Evolutionary conservation across 2,329 filamentous ascomycete genomes (phyloP), one percentile per base, ranked within the genome.

Genomic region (Alternaria sp.): DNA sequence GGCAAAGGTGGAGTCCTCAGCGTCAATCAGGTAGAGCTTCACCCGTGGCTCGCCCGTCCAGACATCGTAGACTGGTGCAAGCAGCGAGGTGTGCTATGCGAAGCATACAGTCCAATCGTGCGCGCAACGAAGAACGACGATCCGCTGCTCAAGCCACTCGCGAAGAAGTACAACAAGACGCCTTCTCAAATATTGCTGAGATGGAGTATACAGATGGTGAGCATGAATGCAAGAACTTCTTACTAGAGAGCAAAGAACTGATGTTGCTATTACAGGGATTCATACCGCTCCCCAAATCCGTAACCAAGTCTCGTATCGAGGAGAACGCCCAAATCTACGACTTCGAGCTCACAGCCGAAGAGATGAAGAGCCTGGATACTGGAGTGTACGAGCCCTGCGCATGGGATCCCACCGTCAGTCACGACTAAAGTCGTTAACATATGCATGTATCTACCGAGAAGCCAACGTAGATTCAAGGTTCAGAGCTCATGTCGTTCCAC

Each of bases 21-120:
- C 64, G 91, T 97, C 41, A 94, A 93, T 44, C 94, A 97, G 81
- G 67, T 81, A 80, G 94, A 97, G 81, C 82, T 97, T 11, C 94
- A 97, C 80, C 94, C 94, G 1, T 97, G 93, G 94, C 88, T 94
- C 45, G 85, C 89, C 9, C 86, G 94, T n/a, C 82, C 85, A 21
- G 93, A 97, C 74, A 93, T 97, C 64, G 89, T 90, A 9, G 83
- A 87, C 50, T 97, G 94, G 93, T 92, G 91, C 71, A 79, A 84
- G 66, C 84, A 89, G 78, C 78, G 83, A 58, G 79, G 76, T 30
- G 77, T 85, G 2, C 57, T 86, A 5, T 69, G 84, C 21, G 81
- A 86, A 70, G 84, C 84, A n/a, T 85, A 85, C 60, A 82, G 75
- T 23, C 83, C 83, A 15, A 73, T 84, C 28, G 81, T 84, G 4